Base-by-base conservation (phyloP, 176 grass and related monocot genomes). In the Musa acuminata region DNA sequence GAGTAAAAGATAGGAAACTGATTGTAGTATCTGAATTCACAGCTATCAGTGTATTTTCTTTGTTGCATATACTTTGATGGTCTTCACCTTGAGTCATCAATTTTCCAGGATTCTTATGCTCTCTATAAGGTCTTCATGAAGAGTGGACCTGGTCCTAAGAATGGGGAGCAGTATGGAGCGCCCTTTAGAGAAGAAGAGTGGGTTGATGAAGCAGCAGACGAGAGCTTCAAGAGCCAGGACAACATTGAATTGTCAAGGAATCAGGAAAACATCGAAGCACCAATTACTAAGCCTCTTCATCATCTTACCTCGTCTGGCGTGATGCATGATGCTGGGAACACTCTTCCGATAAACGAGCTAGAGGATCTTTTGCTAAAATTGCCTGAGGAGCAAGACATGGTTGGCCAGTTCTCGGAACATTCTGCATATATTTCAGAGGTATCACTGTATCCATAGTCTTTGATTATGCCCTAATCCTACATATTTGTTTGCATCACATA, bases 141-240 rank as follows among this genome's bases (percentile, higher is more conserved):
- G 86, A 92, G 92, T 48, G 92, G 92, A 9, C 70, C 29, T 10
- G 92, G 92, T 26, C 92, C 92, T 11, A 92, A 96, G 77, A 92
- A 96, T 66, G 92, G 92, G 55, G 92, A 96, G 71, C 92, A 96
- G 82, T 96, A 96, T 80, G 92, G 92, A 54, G 92, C 92, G 16
- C 89, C 82, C 27, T 96, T 92, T 69, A 78, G 78, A 52, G 92
- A 96, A 82, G 92, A 96, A 83, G 89, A 96, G 35, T 96, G 92
- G 92, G 72, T 83, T 24, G 84, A 87, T 20, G 82, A 89, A 72
- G 86, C 59, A 17, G 77, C 80, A 3, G 71, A 80, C 3, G 35
- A 43, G 52, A 69, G 35, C 54, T 6, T 43, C 35, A 43, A 43
- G 35, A 43, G 35, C 35, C 35, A 43, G 54, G 13, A 13, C 16